Base-by-base conservation (phyloP, 352 stramenopile genomes). In the Phytopythium sindhum region DNA sequence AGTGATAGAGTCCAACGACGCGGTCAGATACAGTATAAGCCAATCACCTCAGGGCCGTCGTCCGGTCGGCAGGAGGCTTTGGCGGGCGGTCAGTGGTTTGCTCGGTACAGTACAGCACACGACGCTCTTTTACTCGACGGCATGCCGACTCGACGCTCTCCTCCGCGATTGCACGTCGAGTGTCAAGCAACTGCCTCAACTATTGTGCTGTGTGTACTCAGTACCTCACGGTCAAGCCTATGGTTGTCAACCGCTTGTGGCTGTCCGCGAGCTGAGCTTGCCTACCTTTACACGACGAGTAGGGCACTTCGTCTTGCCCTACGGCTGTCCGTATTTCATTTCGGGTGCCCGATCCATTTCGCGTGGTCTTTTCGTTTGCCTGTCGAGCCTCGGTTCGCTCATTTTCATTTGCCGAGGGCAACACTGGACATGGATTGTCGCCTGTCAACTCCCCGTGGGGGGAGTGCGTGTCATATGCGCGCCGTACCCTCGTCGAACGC, bases 401-500 rank as follows among this genome's bases (percentile, higher is more conserved):
- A 19, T 44, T 44, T 44, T 1, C 14, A 19, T 3, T 44, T 14
- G 10, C 17, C 14, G 37, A 44, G 37, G 17, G 10, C 24, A 2
- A 33, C 24, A 8, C 48, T 44, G 37, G 12, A 44, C 12, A 44
- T 7, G 37, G 37, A n/a, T 19, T 14, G 11, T 44, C 11, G 12
- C 4, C 12, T 44, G 37, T 44, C 37, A 44, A 19, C 17, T 44
- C 37, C 12, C 37, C 37, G 17, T 0, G 37, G 12, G 37, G n/a
- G 12, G 29, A 23, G 48, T 54, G 48, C 48, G 48, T 33, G 48
- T 31, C 48, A 54, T 54, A 31, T 54, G 48, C 48, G 23, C 23
- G 19, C 48, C 23, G 48, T 28, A 15, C 48, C 10, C 29, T n/a
- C 48, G 48, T 21, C 24, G 26, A 1, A 26, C 7, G 6, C 48